A percentile compares a stretch with the other conserved stretches of the same genome.
These are phyloP conservation scores for Petunia secreta DNA, from an alignment of 257 asterid species.

Conservation along the genomic window DNA sequence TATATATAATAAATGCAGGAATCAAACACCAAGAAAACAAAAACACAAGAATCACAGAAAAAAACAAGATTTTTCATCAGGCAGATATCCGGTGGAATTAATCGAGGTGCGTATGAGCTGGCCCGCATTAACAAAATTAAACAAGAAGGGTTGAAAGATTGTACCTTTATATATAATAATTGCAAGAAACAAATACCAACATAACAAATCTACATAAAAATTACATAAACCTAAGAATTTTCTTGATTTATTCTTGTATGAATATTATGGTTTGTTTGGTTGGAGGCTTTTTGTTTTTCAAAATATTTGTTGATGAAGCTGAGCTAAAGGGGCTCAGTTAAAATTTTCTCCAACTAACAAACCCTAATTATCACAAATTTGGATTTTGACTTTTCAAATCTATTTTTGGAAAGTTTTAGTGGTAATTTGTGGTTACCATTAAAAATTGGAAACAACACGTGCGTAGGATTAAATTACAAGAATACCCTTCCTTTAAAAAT, in stretches of 20 bases:
- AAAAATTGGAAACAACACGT: neutral
- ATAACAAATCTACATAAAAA: neutral
- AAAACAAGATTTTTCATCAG: neutral
- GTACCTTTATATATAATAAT: constrained; percentile 11
- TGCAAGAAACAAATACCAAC: neutral
- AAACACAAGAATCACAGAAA: no score
- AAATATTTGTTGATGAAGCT: neutral
- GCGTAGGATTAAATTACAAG: neutral
- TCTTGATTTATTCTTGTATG: neutral
- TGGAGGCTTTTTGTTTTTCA: constrained; percentile 9
- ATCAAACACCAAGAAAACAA: neutral
- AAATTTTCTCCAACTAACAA: constrained; percentile 8
- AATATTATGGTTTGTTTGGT: constrained; percentile 13
- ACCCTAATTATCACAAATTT: constrained; percentile 20
- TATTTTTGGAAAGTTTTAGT: neutral
- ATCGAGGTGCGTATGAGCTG: no score
- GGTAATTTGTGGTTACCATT: neutral
- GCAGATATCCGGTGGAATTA: no score
- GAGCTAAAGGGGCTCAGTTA: constrained; percentile 3
- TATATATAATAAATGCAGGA: neutral
- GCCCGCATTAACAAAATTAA: neutral
- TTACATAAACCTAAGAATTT: neutral
- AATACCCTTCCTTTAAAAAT: neutral
- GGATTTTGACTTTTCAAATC: constrained; percentile 12
- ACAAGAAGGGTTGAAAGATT: constrained; percentile 14